Conservation (phyloP, 495 filamentous ascomycete species). For the Neurospora sp. region DNA sequence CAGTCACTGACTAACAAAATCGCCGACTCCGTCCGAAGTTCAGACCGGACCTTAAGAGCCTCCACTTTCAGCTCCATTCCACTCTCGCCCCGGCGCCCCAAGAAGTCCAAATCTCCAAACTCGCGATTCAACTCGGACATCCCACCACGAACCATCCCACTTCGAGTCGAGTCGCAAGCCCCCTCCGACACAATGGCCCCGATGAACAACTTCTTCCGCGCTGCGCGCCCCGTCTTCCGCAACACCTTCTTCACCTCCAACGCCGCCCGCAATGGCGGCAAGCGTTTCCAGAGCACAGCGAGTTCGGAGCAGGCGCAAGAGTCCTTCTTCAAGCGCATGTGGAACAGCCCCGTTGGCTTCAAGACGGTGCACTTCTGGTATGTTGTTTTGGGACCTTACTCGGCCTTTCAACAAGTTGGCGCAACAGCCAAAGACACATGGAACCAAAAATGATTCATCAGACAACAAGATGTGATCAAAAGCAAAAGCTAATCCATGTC, state of each 20-base stretch:
- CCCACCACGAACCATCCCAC: conserved; percentile 5
- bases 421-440: no score
- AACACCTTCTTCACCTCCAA: conserved; percentile 41
- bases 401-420: background rate
- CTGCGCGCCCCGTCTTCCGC: conserved; percentile 40
- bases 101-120: background rate
- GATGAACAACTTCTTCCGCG: conserved; percentile 33
- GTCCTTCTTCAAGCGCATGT: conserved; percentile 60
- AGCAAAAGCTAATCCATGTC: background rate
- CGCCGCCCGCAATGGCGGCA: conserved; percentile 40
- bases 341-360: conserved; percentile 76
- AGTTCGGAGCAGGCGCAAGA: conserved; percentile 35
- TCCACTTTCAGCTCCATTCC: conserved; percentile 1
- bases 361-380: conserved; percentile 99
- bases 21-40: background rate
- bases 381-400: background rate
- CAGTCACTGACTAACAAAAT: background rate
- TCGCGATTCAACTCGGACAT: background rate
- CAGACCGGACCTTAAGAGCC: background rate
- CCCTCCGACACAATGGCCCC: conserved; percentile 20
- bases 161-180: conserved; percentile 3
- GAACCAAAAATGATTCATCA: background rate
- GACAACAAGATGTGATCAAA: background rate
- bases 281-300: conserved; percentile 58
- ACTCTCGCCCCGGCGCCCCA: conserved; percentile 1